Evolutionary conservation across 805 yeast species (phyloP).

Genomic region (Starmera amethionina): DNA sequence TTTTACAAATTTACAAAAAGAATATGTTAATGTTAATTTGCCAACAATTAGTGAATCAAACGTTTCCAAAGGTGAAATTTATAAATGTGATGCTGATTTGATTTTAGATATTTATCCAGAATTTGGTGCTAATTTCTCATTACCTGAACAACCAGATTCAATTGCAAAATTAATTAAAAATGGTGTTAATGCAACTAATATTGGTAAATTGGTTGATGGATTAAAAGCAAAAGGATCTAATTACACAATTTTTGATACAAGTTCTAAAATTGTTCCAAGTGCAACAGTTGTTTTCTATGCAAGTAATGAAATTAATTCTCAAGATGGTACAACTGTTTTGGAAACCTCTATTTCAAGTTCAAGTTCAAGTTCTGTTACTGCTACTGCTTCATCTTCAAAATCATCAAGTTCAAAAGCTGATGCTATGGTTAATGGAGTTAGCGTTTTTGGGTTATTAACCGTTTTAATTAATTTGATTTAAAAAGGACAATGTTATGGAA

Average conservation of each 20-base stretch:
- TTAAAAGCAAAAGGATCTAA: constrained; percentile 27
- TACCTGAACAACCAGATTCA: constrained; percentile 39
- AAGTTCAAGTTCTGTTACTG: constrained; percentile 9
- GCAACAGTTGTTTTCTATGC: constrained; percentile 29
- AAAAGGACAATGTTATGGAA: too few species aligned
- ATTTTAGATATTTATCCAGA: constrained; percentile 27
- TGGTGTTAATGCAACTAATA: constrained; percentile 36
- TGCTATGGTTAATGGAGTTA: not conserved
- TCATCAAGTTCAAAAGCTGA: not conserved
- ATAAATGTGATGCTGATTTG: constrained; percentile 29
- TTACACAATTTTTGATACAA: constrained; percentile 28
- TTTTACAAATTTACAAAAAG: constrained; percentile 37
- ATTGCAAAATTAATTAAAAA: constrained; percentile 32
- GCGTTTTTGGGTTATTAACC: not conserved
- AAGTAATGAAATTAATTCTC: constrained; percentile 26
- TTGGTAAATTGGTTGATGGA: constrained; percentile 33
- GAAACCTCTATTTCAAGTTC: constrained; percentile 10
- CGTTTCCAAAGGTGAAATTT: constrained; percentile 20
- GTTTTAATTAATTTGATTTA: too few species aligned
- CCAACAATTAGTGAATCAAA: constrained; percentile 29
- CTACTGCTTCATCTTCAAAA: constrained; percentile 1
- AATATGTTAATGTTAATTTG: constrained; percentile 26
- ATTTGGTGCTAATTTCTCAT: constrained; percentile 36
- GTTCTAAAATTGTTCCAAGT: constrained; percentile 22
- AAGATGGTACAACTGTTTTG: constrained; percentile 12